Base-by-base conservation (phyloP, 371 early-diverging fungal genomes). In the Mucor racemosus region DNA sequence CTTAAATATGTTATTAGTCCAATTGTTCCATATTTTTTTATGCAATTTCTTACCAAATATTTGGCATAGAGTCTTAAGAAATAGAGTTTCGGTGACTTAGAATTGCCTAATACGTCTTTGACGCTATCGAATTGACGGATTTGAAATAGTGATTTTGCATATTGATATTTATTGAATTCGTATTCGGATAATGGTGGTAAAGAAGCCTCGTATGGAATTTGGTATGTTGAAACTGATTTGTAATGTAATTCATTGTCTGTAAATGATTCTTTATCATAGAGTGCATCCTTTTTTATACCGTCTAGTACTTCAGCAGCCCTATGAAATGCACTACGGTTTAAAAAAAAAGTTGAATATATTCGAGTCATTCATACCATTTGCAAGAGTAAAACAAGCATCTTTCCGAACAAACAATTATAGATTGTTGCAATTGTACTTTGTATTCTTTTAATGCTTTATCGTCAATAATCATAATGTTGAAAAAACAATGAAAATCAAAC, bases 281-380 rank as follows among this genome's bases (percentile, higher is more conserved):
- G 9, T 1, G 64, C 10, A 7, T 53, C 58, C 4, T 53, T 46
- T n/a, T 76, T 68, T 13, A 92, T 81, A 4, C 89, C 88, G 62
- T 84, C 84, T 13, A 91, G 80, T 39, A 89, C 76, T 68, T 92
- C 91, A 8, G 89, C 86, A 36, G 92, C 90, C 92, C 90, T 90
- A 66, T 35, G 38, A 15, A 62, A 39, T 7, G 15, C 3, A 33
- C 31, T 21, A 14, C 0, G 4, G 8, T 55, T 21, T 35, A 34
- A 55, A 55, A 15, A 15, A 21, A 9, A 33, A 41, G 10, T 3
- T 13, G 8, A 7, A 50, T 36, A 34, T 34, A 26, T 26, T 26
- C 3, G 50, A 21, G 17, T 17, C 26, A 14, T n/a, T 33, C 33
- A 60, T 84, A 89, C 91, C 93, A 93, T 77, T 92, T 90, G 17